Evolutionary conservation across 495 filamentous ascomycete genomes (phyloP), one percentile per base, ranked within the genome.

Genomic region (Lophiostoma macrostomum): DNA sequence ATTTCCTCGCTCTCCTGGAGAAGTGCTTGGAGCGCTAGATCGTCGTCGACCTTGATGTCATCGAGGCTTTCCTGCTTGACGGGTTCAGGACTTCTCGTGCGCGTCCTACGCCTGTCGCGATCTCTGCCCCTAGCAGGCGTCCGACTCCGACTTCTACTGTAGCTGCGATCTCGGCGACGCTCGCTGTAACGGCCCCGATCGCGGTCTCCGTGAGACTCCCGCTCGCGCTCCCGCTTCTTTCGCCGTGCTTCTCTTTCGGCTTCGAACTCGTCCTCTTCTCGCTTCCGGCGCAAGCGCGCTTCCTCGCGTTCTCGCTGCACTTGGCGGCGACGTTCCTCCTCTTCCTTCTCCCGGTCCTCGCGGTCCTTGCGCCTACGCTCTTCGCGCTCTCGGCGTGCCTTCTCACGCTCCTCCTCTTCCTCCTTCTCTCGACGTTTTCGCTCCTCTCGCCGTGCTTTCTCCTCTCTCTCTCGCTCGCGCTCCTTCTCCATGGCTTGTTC

Each of bases 401-500:
- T 74, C 65, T 87, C 84, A 32, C 78, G 73, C 61, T 80, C 77
- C 60, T 83, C 84, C 41, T 81, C 79, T 37, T 68, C 69, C 40
- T 65, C 61, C 43, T 53, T 56, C 48, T 64, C 58, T 23, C 58
- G 44, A 5, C 60, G 50, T 24, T 41, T 39, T 43, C 77, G 74
- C 58, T 85, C 84, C 61, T 88, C 86, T 3, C 76, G 77, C 18
- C 82, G 71, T 31, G 77, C 77, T 30, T 75, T 76, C 61, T 85
- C 85, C 61, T 89, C 82, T 46, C 86, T 83, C 37, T 88, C 80
- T 23, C 80, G 69, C 53, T 80, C 76, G 38, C 72, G 72, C 57
- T 86, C 76, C 58, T 81, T 80, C 50, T 78, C 76, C 49, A 80
- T 71, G 31, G 84, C 78, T 54, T 86, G 82, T 41, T 81, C 80